Conservation (phyloP, 495 filamentous ascomycete species). For the Neurospora sp. region DNA sequence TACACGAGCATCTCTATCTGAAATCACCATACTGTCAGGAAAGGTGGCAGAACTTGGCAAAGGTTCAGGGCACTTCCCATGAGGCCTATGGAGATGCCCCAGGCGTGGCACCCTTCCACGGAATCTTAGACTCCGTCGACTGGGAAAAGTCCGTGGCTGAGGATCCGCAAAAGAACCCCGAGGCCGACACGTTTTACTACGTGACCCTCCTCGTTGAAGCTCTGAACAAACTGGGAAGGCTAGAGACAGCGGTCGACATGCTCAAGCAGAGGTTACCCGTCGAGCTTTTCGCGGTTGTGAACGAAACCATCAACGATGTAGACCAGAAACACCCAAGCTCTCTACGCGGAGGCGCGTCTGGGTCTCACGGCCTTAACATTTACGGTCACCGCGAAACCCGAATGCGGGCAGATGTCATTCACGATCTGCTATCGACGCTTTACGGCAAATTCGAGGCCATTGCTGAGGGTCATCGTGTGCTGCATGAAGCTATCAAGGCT, state of each 20-base stretch:
- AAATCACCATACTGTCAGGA: constrained; percentile 95
- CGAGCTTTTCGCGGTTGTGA: constrained; percentile 87
- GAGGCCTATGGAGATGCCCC: constrained; percentile 37
- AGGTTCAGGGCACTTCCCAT: constrained; percentile 34
- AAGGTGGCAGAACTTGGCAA: constrained; percentile 71
- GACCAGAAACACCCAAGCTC: constrained; percentile 79
- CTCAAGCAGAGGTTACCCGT: constrained; percentile 91
- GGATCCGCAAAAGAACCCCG: constrained; percentile 81
- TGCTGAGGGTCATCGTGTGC: constrained; percentile 85
- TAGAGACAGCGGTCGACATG: constrained; percentile 76
- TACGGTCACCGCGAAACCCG: constrained; percentile 57
- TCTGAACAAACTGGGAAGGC: constrained; percentile 72
- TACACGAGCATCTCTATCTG: constrained; percentile 94
- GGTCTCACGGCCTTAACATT: constrained; percentile 51
- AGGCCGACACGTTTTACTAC: constrained; percentile 89
- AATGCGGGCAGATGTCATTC: constrained; percentile 67
- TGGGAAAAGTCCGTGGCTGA: constrained; percentile 58
- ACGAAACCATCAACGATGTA: constrained; percentile 87
- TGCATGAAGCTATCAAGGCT: constrained; percentile 79
- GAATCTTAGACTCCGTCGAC: constrained; percentile 73
- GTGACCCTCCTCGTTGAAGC: constrained; percentile 82
- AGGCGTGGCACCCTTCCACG: constrained; percentile 51
- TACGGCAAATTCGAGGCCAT: constrained; percentile 97
- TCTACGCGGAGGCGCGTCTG: constrained; percentile 41
- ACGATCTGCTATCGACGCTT: constrained; percentile 81